phyloP scores from a whole-genome alignment of 768 basidiomycete species.

The Nidularia pulvinata region DNA sequence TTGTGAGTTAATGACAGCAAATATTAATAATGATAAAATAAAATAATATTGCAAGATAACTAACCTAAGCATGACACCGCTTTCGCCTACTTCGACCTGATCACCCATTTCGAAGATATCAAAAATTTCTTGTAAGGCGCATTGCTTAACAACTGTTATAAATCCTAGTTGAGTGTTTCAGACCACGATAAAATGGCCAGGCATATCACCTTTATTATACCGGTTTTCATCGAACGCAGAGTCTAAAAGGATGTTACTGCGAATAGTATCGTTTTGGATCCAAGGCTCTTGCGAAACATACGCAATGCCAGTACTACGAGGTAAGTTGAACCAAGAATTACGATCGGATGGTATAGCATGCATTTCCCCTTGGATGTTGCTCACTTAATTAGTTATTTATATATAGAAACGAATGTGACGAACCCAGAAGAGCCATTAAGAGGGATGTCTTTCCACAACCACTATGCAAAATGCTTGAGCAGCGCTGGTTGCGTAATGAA shows the following conservation, averaged over 20 bases:
- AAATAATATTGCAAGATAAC: too few species aligned
- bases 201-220: slow-evolving; percentile 53
- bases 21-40: too few species aligned
- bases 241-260: slow-evolving; percentile 86
- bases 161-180: not conserved
- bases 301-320: slow-evolving; percentile 66
- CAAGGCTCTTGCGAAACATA: slow-evolving; percentile 87
- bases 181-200: not conserved
- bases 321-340: slow-evolving; percentile 70
- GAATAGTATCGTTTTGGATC: slow-evolving; percentile 80
- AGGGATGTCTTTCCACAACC: slow-evolving; percentile 60
- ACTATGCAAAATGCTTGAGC: slow-evolving; percentile 4
- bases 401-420: not conserved
- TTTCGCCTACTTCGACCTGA: slow-evolving; percentile 71
- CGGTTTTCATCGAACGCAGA: slow-evolving; percentile 71
- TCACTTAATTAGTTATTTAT: not conserved
- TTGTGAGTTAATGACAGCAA: too few species aligned
- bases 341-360: slow-evolving; percentile 52
- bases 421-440: slow-evolving; percentile 56
- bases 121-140: slow-evolving; percentile 73
- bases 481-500: too few species aligned
- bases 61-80: slow-evolving; percentile 52
- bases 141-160: slow-evolving; percentile 61
- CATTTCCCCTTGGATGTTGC: slow-evolving; percentile 50
- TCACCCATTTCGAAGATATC: slow-evolving; percentile 72